Base-by-base conservation (phyloP, 257 asterid species). In the Fraxinus pennsylvanica region DNA sequence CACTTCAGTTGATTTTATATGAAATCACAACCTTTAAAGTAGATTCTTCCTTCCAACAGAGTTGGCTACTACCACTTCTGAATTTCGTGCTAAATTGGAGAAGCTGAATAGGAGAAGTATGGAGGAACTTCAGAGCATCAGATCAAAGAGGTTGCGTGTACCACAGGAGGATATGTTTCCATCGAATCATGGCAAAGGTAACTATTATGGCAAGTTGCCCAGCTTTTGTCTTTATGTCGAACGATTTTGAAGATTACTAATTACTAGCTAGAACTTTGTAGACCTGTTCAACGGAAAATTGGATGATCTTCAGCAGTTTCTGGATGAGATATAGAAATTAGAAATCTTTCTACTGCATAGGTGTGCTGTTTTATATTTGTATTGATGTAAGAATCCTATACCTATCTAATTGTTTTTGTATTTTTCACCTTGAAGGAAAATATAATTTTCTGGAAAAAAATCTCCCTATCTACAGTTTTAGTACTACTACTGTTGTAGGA, bases 251-350 rank as follows among this genome's bases (percentile, higher is more conserved):
- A 32, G 59, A 13, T 15, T 33, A n/a, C 78, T 68, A 38, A 66
- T 43, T 80, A 73, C 32, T 85, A 82, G 77, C 70, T 82, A 38
- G 47, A 38, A 74, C 77, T 74, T 82, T 78, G 83, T 75, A 90
- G 94, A 90, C 33, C 68, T 88, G 75, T 81, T 77, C 38, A 83
- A 86, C 78, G 78, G 83, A 14, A 71, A 79, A 45, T 77, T 85
- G 70, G 90, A 89, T 73, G 87, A 86, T 67, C 86, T 88, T 71
- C 80, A 84, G 89, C 87, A 78, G 85, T 79, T 85, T 76, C 79
- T 86, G 86, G 89, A 86, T 74, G 86, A 74, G 79, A 69, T 85
- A 47, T 71, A 35, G 67, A 50, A 72, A 41, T 41, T 1, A 3
- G 36, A 72, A 19, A 45, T 25, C 65, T 43, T 41, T 72, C 57